Percentiles rank a stretch among this genome's conserved stretches.
phyloP scores from a whole-genome alignment of 2,329 filamentous ascomycete species.

The Neopestalotiopsis sp. region DNA sequence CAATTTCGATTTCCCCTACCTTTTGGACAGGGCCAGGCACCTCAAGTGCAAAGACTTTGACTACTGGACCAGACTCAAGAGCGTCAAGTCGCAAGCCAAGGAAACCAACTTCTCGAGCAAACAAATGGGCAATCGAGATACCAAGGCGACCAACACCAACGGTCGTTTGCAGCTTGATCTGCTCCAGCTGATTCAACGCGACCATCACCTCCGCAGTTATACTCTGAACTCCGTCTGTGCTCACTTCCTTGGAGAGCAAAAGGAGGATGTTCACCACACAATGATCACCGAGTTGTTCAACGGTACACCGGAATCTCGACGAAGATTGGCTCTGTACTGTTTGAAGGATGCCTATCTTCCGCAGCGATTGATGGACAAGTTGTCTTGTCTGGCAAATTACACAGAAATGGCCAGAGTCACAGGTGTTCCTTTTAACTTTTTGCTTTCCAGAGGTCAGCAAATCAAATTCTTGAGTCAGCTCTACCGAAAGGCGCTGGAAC shows the following conservation, averaged over 20 bases:
- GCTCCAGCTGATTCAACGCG: conserved; percentile 91
- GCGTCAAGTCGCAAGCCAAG: conserved; percentile 72
- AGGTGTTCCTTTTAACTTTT: conserved; percentile 94
- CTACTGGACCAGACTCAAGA: conserved; percentile 83
- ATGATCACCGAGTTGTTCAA: conserved; percentile 99
- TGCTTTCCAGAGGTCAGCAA: conserved; percentile 91
- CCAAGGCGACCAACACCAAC: conserved; percentile 92
- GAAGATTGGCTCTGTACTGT: conserved; percentile 93
- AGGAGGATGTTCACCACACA: conserved; percentile 97
- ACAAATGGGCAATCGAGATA: conserved; percentile 96
- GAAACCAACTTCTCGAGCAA: conserved; percentile 94
- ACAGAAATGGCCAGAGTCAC: conserved; percentile 99
- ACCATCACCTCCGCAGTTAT: conserved; percentile 94
- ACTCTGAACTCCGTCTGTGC: conserved; percentile 96
- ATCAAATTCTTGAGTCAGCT: conserved; percentile 97
- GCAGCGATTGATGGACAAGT: conserved; percentile 92
- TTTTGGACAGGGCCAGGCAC: conserved; percentile 85
- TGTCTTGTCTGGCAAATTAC: conserved; percentile 98
- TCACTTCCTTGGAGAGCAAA: conserved; percentile 94
- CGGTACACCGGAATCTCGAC: conserved; percentile 88
- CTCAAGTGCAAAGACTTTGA: conserved; percentile 82
- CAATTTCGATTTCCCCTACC: conserved; percentile 98
- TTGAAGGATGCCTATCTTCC: conserved; percentile 97
- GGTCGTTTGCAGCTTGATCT: conserved; percentile 92
- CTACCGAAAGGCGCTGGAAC: conserved; percentile 91